Evolutionary conservation across 108 stramenopile species (phyloP).

Genomic region (Parietichytrium sp.): DNA sequence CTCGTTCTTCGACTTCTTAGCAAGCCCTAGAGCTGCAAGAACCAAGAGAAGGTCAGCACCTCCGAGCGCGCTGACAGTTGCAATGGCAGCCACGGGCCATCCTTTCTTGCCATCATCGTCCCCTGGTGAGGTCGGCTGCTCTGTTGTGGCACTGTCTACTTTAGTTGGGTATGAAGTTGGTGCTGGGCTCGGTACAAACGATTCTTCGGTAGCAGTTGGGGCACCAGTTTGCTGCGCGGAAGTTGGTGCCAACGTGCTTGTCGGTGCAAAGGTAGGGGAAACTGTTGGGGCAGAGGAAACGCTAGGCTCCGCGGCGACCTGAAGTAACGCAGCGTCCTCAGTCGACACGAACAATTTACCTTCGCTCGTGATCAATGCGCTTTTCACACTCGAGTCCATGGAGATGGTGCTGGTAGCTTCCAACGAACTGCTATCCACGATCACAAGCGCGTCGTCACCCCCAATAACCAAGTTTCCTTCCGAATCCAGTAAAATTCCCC

Average conservation of each 20-base stretch:
- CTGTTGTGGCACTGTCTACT: neutral
- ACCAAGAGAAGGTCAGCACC: too few species aligned
- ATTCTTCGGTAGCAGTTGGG: neutral
- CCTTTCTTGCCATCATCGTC: neutral
- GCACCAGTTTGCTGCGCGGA: neutral
- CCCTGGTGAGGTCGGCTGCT: too few species aligned
- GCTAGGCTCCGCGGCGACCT: neutral
- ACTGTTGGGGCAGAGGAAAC: constrained; percentile 40
- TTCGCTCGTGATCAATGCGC: neutral
- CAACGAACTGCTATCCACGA: neutral
- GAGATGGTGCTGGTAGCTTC: neutral
- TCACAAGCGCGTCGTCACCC: neutral
- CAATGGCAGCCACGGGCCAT: constrained; percentile 1
- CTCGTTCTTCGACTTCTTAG: too few species aligned
- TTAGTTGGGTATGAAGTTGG: too few species aligned
- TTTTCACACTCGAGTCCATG: neutral
- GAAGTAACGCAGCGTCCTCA: neutral
- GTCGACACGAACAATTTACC: neutral
- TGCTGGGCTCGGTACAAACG: too few species aligned
- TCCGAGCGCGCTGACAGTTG: neutral
- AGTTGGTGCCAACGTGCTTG: constrained; percentile 27
- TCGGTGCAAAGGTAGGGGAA: constrained; percentile 45
- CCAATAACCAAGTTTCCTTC: neutral
- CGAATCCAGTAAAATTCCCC: too few species aligned
- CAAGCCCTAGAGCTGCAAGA: too few species aligned